phyloP scores from a whole-genome alignment of 306 rosid species.

The Quercus glauca region DNA sequence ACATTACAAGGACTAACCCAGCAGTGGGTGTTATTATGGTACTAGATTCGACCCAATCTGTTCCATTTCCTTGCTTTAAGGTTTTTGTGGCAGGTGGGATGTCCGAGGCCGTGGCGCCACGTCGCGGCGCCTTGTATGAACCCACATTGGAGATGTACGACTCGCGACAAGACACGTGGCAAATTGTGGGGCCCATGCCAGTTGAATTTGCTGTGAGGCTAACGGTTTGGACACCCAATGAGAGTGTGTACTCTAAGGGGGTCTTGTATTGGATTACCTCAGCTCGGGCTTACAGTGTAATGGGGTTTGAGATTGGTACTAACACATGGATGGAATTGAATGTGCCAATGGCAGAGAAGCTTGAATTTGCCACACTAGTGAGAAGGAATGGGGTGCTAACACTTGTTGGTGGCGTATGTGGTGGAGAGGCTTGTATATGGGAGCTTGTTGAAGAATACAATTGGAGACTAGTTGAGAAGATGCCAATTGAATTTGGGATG shows the following conservation, averaged over 20 bases:
- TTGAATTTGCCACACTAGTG: slow-evolving; percentile 65
- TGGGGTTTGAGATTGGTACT: slow-evolving; percentile 40
- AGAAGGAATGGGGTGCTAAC: slow-evolving; percentile 36
- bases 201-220: slow-evolving; percentile 71
- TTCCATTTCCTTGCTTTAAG: slow-evolving; percentile 31
- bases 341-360: slow-evolving; percentile 63
- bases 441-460: slow-evolving; percentile 38
- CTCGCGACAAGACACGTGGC: slow-evolving; percentile 41
- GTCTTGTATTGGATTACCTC: slow-evolving; percentile 76
- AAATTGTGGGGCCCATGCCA: slow-evolving; percentile 43
- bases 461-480: slow-evolving; percentile 54
- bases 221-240: slow-evolving; percentile 78
- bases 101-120: slow-evolving; percentile 40
- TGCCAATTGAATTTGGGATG: slow-evolving; percentile 52
- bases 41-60: slow-evolving; percentile 8
- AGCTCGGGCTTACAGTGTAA: slow-evolving; percentile 57
- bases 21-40: slow-evolving; percentile 52
- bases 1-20: slow-evolving; percentile 60
- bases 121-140: slow-evolving; percentile 45
- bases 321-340: slow-evolving; percentile 52
- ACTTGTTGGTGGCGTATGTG: slow-evolving; percentile 53
- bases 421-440: slow-evolving; percentile 52
- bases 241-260: slow-evolving; percentile 42
- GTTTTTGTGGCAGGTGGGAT: slow-evolving; percentile 71
- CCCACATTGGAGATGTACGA: slow-evolving; percentile 61